Evolutionary conservation across 164 flowering plant species (phyloP).

Genomic region (Magnolia changhungtana): DNA sequence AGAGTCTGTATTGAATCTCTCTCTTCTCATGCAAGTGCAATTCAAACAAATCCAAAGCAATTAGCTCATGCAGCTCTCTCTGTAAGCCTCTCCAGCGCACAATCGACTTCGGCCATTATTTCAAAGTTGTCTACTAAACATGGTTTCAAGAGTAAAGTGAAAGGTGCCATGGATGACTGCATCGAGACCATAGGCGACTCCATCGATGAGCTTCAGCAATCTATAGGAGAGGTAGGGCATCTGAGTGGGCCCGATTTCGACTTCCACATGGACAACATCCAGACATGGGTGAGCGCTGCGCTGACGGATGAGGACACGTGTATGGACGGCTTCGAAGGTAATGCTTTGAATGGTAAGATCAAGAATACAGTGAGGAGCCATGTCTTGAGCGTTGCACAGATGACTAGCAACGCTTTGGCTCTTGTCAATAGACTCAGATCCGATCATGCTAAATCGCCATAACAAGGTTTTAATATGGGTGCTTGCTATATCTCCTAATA

Average conservation of each 20-base stretch:
- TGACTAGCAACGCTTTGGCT: slow-evolving; percentile 37
- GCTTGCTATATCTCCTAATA: neutral
- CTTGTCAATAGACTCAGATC: slow-evolving; percentile 24
- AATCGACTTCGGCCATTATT: slow-evolving; percentile 8
- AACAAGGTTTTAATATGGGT: neutral
- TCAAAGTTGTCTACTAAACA: slow-evolving; percentile 15
- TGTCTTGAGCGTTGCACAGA: slow-evolving; percentile 17
- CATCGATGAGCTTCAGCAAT: slow-evolving; percentile 22
- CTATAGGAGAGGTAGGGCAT: slow-evolving; percentile 20
- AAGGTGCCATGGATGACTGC: slow-evolving; percentile 29
- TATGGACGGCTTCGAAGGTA: slow-evolving; percentile 27
- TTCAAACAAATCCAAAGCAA: slow-evolving; percentile 48
- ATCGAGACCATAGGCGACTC: slow-evolving; percentile 23
- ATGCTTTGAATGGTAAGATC: slow-evolving; percentile 9
- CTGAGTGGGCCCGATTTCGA: slow-evolving; percentile 11
- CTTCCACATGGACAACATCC: slow-evolving; percentile 31
- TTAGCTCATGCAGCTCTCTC: slow-evolving; percentile 30
- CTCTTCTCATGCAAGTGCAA: slow-evolving; percentile 33
- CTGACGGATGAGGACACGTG: slow-evolving; percentile 36
- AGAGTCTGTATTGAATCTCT: slow-evolving; percentile 52
- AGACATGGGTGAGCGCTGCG: slow-evolving; percentile 45
- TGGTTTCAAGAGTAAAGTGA: slow-evolving; percentile 12
- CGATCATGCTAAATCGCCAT: neutral
- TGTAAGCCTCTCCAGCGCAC: slow-evolving; percentile 23
- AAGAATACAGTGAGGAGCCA: slow-evolving; percentile 22